Conservation (phyloP, 352 stramenopile species). For the Phytophthora pinifolia region DNA sequence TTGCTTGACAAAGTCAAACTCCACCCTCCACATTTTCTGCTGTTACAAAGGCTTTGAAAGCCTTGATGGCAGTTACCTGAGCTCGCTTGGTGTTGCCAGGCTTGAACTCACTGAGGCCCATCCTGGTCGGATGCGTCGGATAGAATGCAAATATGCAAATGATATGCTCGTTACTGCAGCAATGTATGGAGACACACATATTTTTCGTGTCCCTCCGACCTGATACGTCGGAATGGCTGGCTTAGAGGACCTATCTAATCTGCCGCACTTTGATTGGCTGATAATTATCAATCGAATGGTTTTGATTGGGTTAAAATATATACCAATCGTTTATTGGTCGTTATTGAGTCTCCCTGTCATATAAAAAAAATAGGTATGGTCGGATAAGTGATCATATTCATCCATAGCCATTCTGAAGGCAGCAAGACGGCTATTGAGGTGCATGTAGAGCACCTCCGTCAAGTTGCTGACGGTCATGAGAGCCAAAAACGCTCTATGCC, state of each 20-base stretch:
- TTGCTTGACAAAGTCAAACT: constrained; percentile 18
- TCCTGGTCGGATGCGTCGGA: constrained; percentile 15
- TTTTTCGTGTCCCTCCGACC: constrained; percentile 11
- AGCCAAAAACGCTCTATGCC: no score
- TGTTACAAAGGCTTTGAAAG: constrained; percentile 17
- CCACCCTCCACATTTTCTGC: constrained; percentile 14
- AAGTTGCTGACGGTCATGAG: no score
- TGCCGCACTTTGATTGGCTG: background rate
- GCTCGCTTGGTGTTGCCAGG: constrained; percentile 13
- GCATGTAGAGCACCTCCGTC: no score
- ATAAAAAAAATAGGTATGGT: constrained; percentile 21
- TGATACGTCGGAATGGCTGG: constrained; percentile 15
- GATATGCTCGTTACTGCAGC: constrained; percentile 6
- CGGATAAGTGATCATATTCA: constrained; percentile 26
- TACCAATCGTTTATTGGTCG: background rate
- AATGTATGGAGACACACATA: constrained; percentile 16
- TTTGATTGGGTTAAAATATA: constrained; percentile 5
- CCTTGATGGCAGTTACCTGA: constrained; percentile 8
- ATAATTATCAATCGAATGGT: background rate
- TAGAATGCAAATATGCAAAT: constrained; percentile 23
- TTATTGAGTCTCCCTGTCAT: background rate
- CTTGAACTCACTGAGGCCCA: constrained; percentile 22
- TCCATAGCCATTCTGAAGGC: no score
- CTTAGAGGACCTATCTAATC: constrained; percentile 9
- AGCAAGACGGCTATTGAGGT: no score